Percentiles rank a stretch among this genome's conserved stretches.
Evolutionary conservation across 1,284 basidiomycete genomes (phyloP).

Genomic region (Fomitopsis betulina): DNA sequence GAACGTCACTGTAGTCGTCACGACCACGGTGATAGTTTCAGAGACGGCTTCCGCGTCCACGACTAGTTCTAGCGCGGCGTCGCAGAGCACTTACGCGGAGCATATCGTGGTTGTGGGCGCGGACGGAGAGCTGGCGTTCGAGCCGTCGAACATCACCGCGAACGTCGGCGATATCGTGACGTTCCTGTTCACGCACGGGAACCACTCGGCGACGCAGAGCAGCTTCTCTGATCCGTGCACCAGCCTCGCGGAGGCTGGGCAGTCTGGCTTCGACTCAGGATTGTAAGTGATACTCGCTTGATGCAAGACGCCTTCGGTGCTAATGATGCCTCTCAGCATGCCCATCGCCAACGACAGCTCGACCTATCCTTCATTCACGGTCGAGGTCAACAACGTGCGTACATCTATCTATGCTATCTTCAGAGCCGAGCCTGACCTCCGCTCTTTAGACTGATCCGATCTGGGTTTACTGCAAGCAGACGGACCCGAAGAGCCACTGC

Average conservation of each 20-base stretch:
- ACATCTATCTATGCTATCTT: neutral
- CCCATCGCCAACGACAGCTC: conserved; percentile 42
- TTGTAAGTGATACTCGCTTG: conserved; percentile 35
- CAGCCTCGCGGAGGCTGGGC: conserved; percentile 39
- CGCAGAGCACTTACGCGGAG: conserved; percentile 26
- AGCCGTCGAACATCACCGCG: conserved; percentile 53
- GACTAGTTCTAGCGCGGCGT: conserved; percentile 22
- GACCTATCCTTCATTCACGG: conserved; percentile 47
- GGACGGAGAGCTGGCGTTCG: conserved; percentile 38
- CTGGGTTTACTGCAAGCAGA: conserved; percentile 61
- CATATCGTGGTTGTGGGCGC: conserved; percentile 50
- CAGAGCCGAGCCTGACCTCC: neutral
- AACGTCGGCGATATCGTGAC: conserved; percentile 55
- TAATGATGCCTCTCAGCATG: conserved; percentile 30
- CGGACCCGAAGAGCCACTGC: conserved; percentile 45
- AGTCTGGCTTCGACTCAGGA: conserved; percentile 57
- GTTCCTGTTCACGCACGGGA: conserved; percentile 50
- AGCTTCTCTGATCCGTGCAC: conserved; percentile 53
- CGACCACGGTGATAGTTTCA: conserved; percentile 32
- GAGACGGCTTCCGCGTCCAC: conserved; percentile 31
- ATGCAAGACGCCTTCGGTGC: neutral
- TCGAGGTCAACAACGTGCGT: conserved; percentile 53
- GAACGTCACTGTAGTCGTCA: conserved; percentile 15
- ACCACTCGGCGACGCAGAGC: conserved; percentile 52
- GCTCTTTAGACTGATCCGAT: conserved; percentile 38